A percentile compares a stretch with the other conserved stretches of the same genome.
phyloP scores from a whole-genome alignment of 2,329 filamentous ascomycete genomes.

The Aureobasidium sp. region DNA sequence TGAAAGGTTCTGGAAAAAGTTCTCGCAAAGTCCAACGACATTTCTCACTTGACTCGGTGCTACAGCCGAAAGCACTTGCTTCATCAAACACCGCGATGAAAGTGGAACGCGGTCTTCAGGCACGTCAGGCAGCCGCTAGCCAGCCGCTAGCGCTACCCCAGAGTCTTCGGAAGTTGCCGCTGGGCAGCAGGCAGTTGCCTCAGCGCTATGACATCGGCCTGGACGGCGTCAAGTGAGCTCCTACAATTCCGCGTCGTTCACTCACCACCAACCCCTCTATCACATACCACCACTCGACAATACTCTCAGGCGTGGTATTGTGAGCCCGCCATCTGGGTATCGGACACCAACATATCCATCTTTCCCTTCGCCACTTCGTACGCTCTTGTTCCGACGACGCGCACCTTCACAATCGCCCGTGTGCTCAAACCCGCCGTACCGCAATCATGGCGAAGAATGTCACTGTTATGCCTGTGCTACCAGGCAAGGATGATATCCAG shows the following conservation, averaged over 20 bases:
- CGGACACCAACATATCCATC: background rate
- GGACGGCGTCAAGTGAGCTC: background rate
- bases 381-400: background rate
- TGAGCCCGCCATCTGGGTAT: background rate
- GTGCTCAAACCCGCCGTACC: conserved; percentile 5
- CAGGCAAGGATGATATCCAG: conserved; percentile 30
- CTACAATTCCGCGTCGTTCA: background rate
- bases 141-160: too few species aligned
- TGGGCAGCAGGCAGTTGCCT: background rate
- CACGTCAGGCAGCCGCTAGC: background rate
- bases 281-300: background rate
- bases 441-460: background rate
- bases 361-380: background rate
- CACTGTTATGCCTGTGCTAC: conserved; percentile 15
- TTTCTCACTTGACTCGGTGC: background rate
- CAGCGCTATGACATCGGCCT: background rate
- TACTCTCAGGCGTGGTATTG: background rate
- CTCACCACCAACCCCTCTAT: conserved; percentile 1
- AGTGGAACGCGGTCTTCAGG: background rate
- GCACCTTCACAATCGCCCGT: conserved; percentile 5
- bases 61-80: background rate
- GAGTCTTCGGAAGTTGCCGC: background rate
- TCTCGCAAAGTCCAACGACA: too few species aligned
- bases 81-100: too few species aligned
- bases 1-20: too few species aligned